Percentiles rank a stretch among this genome's conserved stretches.
These are phyloP conservation scores for Coprinopsis marcescibilis DNA, from an alignment of 768 basidiomycete species.

Conservation along the genomic window DNA sequence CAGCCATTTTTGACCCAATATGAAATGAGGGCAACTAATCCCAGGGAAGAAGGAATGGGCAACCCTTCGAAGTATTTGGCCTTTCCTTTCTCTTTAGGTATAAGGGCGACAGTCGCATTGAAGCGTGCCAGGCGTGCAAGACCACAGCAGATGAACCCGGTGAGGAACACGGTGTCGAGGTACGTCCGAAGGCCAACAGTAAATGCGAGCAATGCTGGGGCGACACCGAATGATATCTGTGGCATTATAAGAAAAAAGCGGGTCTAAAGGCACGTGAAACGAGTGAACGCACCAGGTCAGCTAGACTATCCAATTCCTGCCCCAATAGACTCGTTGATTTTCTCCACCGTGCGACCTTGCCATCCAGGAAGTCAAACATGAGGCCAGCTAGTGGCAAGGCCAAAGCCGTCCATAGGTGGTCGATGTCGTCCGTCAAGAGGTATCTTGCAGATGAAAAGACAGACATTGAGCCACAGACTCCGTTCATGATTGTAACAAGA, in stretches of 20 bases:
- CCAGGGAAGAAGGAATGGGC: slow-evolving; percentile 89
- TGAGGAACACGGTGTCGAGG: slow-evolving; percentile 81
- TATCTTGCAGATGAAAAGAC: slow-evolving; percentile 92
- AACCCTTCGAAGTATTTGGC: slow-evolving; percentile 95
- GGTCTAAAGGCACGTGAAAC: slow-evolving; percentile 2
- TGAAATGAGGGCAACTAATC: slow-evolving; percentile 70
- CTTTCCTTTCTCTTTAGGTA: slow-evolving; percentile 83
- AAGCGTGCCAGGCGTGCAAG: slow-evolving; percentile 95
- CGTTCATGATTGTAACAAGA: slow-evolving; percentile 98
- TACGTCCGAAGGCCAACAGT: slow-evolving; percentile 86
- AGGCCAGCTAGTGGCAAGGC: slow-evolving; percentile 86
- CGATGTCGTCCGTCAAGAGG: slow-evolving; percentile 71
- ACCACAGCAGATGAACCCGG: slow-evolving; percentile 92
- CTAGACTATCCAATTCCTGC: slow-evolving; percentile 95
- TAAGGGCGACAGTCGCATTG: slow-evolving; percentile 94
- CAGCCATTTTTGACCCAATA: slow-evolving; percentile 82
- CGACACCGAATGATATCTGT: slow-evolving; percentile 96
- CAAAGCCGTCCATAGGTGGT: slow-evolving; percentile 83
- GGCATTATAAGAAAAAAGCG: slow-evolving; percentile 9
- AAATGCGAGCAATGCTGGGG: slow-evolving; percentile 91
- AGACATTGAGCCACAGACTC: slow-evolving; percentile 94
- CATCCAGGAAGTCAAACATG: slow-evolving; percentile 97
- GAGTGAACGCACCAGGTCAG: slow-evolving; percentile 70
- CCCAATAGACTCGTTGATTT: slow-evolving; percentile 94
- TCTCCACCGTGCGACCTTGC: slow-evolving; percentile 96